phyloP scores from a whole-genome alignment of 768 basidiomycete genomes.

The Mycena rosella region DNA sequence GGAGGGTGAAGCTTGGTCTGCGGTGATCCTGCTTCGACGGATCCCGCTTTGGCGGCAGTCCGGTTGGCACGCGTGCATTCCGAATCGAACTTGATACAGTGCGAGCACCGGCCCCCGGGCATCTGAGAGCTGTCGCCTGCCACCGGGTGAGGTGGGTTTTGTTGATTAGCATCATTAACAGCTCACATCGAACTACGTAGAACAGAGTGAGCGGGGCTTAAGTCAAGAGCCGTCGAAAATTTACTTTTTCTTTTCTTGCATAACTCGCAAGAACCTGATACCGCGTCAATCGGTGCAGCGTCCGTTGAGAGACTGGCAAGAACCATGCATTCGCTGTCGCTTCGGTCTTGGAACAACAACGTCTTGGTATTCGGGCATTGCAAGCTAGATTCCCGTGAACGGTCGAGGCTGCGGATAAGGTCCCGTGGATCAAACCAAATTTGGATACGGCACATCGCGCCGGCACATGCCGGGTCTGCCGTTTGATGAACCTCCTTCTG shows the following conservation, averaged over 20 bases:
- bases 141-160: no score
- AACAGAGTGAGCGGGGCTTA: no score
- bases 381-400: no score
- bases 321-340: conserved; percentile 19
- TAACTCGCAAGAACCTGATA: conserved; percentile 16
- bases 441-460: no score
- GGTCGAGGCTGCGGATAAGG: no score
- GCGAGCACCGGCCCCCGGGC: conserved; percentile 75
- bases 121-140: conserved; percentile 81
- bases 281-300: no score
- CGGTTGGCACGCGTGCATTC: conserved; percentile 67
- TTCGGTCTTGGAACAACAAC: conserved; percentile 9
- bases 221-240: neutral
- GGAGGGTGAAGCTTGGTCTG: no score
- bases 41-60: neutral
- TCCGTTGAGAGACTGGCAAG: conserved; percentile 7
- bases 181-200: conserved; percentile 23
- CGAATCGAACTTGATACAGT: conserved; percentile 72
- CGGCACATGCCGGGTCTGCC: no score
- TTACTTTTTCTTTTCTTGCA: conserved; percentile 29
- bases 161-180: no score
- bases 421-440: no score
- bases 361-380: neutral
- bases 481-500: no score
- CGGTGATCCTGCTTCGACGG: no score